These are phyloP conservation scores for Leccinellum albellum DNA, from an alignment of 768 basidiomycete species.

Conservation along the genomic window DNA sequence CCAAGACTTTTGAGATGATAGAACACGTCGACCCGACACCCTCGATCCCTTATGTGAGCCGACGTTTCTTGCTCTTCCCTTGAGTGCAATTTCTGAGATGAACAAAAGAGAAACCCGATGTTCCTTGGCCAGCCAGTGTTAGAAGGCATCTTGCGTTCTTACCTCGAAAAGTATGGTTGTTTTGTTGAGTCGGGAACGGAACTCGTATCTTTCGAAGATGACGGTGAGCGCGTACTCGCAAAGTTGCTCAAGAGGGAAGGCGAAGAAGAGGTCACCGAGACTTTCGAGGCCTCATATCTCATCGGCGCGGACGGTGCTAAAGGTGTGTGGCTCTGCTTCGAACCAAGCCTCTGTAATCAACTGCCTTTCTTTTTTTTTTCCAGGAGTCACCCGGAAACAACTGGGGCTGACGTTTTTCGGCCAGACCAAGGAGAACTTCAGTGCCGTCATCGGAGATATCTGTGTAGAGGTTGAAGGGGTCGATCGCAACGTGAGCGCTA, in stretches of 20 bases:
- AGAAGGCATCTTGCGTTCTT: conserved; percentile 27
- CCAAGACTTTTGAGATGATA: conserved; percentile 5
- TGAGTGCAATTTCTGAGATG: not conserved
- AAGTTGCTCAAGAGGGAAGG: conserved; percentile 28
- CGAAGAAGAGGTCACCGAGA: conserved; percentile 27
- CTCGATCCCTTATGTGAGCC: conserved; percentile 25
- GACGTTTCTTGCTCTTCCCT: not conserved
- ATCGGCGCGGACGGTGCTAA: conserved; percentile 42
- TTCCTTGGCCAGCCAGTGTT: conserved; percentile 22
- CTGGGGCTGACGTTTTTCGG: conserved; percentile 43
- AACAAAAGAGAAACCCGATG: too few species aligned
- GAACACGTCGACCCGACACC: conserved; percentile 19
- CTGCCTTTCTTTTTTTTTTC: not conserved
- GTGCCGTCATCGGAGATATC: conserved; percentile 38
- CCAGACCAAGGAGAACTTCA: conserved; percentile 33
- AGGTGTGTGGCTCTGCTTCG: conserved; percentile 10
- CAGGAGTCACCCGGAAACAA: conserved; percentile 36
- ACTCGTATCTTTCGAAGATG: conserved; percentile 41
- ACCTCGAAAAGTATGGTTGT: conserved; percentile 22
- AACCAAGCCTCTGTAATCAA: too few species aligned
- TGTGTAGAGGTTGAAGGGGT: conserved; percentile 28
- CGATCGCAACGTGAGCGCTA: conserved; percentile 26
- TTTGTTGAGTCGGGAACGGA: conserved; percentile 44
- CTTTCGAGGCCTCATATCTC: conserved; percentile 30
- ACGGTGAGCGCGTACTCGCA: conserved; percentile 34